Base-by-base conservation (phyloP, 1,284 basidiomycete species). In the Trametes pubescens region DNA sequence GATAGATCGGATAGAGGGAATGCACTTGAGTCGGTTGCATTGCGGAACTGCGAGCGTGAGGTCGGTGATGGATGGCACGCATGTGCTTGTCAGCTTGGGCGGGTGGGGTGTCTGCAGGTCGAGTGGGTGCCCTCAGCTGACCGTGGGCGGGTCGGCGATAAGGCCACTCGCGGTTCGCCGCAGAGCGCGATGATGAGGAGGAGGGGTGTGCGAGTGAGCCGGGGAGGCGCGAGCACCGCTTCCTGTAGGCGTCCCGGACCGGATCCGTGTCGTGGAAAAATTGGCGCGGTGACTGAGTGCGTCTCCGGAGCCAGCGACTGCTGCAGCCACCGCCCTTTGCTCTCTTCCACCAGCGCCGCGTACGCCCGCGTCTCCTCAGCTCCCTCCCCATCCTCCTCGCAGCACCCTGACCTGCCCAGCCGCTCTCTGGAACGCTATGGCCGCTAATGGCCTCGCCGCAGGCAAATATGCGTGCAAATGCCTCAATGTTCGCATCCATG, bases 401-500 rank as follows among this genome's bases (percentile, higher is more conserved):
- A 37, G 16, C 11, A 10, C 51, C 53, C 65, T 40, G 24, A 24
- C 24, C 57, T 18, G 37, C 44, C 53, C 32, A 44, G 57, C 61
- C 51, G n/a, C 21, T 52, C 61, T 34, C 49, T 47, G 59, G 61
- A 51, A 61, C 63, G 69, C 62, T 65, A 76, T 75, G 74, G 72
- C 73, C 69, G 44, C 69, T 40, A 73, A 66, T 67, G 73, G 73
- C 71, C 72, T 59, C n/a, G 48, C 52, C 44, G 52, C 69, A 48
- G 62, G 48, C 53, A 72, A 72, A 24, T 82, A 82, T 75, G 81
- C 90, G 55, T 93, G 91, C 75, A 84, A 80, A 73, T 93, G 91
- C 71, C 83, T 93, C 63, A 93, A 93, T 72, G 80, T 93, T 49
- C 84, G 83, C 64, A 82, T 92, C 65, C 76, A 66, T 24, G 53